phyloP scores from a whole-genome alignment of 495 filamentous ascomycete species.

The Penicillium robsamsonii region DNA sequence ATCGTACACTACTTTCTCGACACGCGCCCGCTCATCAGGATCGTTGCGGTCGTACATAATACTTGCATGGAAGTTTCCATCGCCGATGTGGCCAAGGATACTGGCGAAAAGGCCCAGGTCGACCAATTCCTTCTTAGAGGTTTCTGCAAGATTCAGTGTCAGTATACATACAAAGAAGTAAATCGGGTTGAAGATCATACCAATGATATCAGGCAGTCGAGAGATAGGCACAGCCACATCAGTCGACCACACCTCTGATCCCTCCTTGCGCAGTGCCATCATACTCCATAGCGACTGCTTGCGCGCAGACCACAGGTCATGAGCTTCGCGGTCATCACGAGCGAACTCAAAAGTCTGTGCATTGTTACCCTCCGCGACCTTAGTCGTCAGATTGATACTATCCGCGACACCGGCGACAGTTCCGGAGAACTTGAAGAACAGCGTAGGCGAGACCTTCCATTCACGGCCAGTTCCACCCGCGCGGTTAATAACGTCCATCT shows the following conservation, averaged over 20 bases:
- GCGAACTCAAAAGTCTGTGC: constrained; percentile 79
- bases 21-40: constrained; percentile 63
- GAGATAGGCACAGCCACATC: constrained; percentile 90
- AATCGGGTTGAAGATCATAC: constrained; percentile 23
- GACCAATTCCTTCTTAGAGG: constrained; percentile 86
- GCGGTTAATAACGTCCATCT: constrained; percentile 89
- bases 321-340: constrained; percentile 60
- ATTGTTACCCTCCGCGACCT: constrained; percentile 60
- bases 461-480: constrained; percentile 66
- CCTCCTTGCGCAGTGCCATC: constrained; percentile 51
- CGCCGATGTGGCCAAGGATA: constrained; percentile 81
- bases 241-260: constrained; percentile 67
- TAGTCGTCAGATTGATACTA: constrained; percentile 70
- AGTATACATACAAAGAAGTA: not conserved
- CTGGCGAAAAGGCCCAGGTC: constrained; percentile 79
- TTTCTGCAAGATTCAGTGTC: constrained; percentile 47
- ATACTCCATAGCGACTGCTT: constrained; percentile 80
- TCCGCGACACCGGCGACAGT: constrained; percentile 75
- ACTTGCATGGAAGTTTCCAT: constrained; percentile 90
- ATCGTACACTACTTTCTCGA: constrained; percentile 76
- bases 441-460: constrained; percentile 78
- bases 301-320: constrained; percentile 81
- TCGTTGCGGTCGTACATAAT: constrained; percentile 77
- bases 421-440: constrained; percentile 95
- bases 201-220: constrained; percentile 81